Evolutionary conservation across 305 asterid genomes (phyloP).

Genomic region (Ajuga reptans): DNA sequence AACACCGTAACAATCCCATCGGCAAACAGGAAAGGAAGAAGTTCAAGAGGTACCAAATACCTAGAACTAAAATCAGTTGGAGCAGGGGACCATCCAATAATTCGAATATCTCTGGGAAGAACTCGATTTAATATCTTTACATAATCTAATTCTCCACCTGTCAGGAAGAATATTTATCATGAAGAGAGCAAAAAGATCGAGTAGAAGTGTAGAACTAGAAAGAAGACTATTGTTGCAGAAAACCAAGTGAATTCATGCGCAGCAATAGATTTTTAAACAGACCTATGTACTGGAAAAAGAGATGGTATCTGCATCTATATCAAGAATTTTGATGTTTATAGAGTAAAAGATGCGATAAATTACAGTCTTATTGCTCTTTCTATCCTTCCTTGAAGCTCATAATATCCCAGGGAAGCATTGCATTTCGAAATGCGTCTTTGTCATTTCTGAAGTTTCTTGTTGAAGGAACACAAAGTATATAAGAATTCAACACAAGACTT

Average conservation of each 20-base stretch:
- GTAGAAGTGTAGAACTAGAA: conserved; percentile 14
- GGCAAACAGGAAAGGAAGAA: conserved; percentile 16
- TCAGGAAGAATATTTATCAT: conserved; percentile 21
- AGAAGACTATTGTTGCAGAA: neutral
- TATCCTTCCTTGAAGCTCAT: neutral
- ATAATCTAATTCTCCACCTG: conserved; percentile 76
- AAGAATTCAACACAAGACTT: conserved; percentile 23
- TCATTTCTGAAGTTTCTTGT: neutral
- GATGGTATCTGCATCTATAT: conserved; percentile 10
- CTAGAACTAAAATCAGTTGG: conserved; percentile 81
- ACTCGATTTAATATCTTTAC: conserved; percentile 65
- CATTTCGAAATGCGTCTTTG: neutral
- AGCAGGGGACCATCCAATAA: conserved; percentile 92
- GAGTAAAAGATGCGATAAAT: conserved; percentile 7
- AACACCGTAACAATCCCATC: too few relatives aligned
- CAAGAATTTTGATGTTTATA: neutral
- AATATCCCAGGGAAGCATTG: conserved; percentile 11
- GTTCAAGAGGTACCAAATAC: conserved; percentile 31
- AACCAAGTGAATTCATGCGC: neutral
- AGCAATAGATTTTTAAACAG: neutral
- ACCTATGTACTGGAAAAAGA: neutral
- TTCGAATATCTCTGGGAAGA: conserved; percentile 81
- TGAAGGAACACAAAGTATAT: conserved; percentile 19
- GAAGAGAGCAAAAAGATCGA: conserved; percentile 8
- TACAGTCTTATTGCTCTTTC: conserved; percentile 12